Evolutionary conservation across 2,329 filamentous ascomycete species (phyloP).

Genomic region (Grosmannia huntii): DNA sequence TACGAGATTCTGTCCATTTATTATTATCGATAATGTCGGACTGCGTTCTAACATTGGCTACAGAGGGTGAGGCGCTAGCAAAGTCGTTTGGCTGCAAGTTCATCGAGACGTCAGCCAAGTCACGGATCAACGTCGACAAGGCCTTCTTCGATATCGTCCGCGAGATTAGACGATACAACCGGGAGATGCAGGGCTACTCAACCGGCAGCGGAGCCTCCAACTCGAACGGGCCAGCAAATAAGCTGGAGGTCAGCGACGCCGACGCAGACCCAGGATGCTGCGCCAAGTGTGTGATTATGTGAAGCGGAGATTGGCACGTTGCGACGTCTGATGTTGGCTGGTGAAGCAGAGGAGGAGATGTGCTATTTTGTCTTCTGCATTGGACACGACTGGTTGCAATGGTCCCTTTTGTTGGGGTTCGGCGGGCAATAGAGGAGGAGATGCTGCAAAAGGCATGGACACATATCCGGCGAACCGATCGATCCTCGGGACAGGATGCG

Average conservation of each 20-base stretch:
- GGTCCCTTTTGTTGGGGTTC: neutral
- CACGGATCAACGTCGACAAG: constrained; percentile 94
- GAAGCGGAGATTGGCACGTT: neutral
- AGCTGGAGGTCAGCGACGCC: constrained; percentile 67
- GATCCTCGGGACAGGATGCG: neutral
- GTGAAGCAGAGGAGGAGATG: neutral
- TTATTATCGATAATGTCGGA: no score
- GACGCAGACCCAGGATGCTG: constrained; percentile 14
- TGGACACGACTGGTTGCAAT: neutral
- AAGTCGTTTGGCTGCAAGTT: constrained; percentile 91
- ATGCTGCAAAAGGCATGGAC: neutral
- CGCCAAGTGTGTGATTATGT: constrained; percentile 13
- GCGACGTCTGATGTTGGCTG: neutral
- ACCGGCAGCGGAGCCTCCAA: constrained; percentile 54
- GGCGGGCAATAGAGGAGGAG: neutral
- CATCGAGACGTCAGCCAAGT: constrained; percentile 98
- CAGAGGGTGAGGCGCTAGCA: constrained; percentile 84
- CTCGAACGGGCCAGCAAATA: constrained; percentile 48
- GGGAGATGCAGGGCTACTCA: constrained; percentile 86
- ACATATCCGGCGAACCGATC: neutral
- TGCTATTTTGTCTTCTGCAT: neutral
- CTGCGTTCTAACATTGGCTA: constrained; percentile 2
- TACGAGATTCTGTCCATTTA: constrained; percentile 28
- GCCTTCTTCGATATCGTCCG: constrained; percentile 97
- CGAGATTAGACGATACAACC: constrained; percentile 96